Evolutionary conservation across 2,329 filamentous ascomycete species (phyloP).

Genomic region (Penicillium sp.): DNA sequence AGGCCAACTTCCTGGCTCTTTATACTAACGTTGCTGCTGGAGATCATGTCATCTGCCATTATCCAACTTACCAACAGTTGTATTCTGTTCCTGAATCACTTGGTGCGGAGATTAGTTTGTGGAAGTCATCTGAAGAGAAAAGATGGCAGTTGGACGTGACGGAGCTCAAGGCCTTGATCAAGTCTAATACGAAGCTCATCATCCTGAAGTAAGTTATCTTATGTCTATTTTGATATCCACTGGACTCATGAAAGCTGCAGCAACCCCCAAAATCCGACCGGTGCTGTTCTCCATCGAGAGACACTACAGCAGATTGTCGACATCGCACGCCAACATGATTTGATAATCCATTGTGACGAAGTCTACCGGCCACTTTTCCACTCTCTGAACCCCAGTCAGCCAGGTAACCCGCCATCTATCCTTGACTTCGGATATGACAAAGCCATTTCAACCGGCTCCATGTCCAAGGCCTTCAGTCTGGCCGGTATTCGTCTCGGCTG

Average conservation of each 20-base stretch:
- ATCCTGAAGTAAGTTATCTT: constrained; percentile 54
- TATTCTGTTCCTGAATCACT: constrained; percentile 73
- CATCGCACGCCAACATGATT: constrained; percentile 61
- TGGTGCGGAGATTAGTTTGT: constrained; percentile 75
- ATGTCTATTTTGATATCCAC: not conserved
- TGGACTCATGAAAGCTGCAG: constrained; percentile 12
- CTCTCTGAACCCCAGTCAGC: constrained; percentile 49
- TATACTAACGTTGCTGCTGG: constrained; percentile 71
- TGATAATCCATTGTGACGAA: constrained; percentile 74
- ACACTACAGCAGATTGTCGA: constrained; percentile 62
- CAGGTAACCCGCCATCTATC: constrained; percentile 62
- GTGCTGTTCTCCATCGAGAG: constrained; percentile 63
- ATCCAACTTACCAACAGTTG: constrained; percentile 84
- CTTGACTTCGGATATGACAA: constrained; percentile 68
- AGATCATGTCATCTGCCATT: constrained; percentile 84
- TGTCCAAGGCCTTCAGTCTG: constrained; percentile 79
- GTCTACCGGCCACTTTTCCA: constrained; percentile 82
- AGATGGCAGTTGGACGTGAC: constrained; percentile 68
- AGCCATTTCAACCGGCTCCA: constrained; percentile 70
- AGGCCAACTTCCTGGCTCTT: constrained; percentile 79
- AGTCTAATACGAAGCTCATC: constrained; percentile 55
- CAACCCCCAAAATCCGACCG: constrained; percentile 82
- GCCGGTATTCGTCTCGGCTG: constrained; percentile 77
- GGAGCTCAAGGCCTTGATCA: constrained; percentile 64
- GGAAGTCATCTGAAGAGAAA: constrained; percentile 66